Evolutionary conservation across 148 eudicot species (phyloP).

Genomic region (Persicaria tinctoria): DNA sequence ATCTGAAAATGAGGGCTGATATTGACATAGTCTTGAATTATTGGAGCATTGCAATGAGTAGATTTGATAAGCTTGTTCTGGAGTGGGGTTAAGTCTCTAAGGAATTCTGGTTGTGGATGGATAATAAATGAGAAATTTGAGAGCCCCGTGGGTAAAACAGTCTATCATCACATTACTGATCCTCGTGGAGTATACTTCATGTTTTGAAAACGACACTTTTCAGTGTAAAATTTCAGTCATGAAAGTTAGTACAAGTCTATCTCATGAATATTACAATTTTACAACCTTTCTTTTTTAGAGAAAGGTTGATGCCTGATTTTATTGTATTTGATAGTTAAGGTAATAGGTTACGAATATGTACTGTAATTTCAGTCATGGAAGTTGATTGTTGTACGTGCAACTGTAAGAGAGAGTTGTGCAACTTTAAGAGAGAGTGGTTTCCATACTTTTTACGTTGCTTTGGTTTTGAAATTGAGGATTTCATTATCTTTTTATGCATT

Average conservation of each 20-base stretch:
- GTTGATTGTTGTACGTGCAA: too few species aligned
- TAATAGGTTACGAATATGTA: neutral
- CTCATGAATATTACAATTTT: neutral
- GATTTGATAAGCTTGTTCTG: neutral
- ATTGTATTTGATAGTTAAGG: neutral
- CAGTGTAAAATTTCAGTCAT: neutral
- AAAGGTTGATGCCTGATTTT: neutral
- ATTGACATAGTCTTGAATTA: too few species aligned
- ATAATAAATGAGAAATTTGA: neutral
- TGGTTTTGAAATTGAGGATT: too few species aligned
- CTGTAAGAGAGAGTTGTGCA: too few species aligned
- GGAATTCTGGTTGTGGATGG: neutral
- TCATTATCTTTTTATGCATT: too few species aligned
- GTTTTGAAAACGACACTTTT: neutral
- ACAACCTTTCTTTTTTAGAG: neutral
- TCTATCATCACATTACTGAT: neutral
- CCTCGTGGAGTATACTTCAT: neutral
- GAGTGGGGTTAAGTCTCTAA: neutral
- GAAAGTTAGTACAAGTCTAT: constrained; percentile 1
- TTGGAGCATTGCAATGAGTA: too few species aligned
- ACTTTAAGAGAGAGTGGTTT: too few species aligned
- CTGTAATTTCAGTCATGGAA: neutral
- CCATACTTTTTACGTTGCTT: too few species aligned
- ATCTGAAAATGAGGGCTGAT: too few species aligned
- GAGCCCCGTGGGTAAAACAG: neutral